Conservation (phyloP, 2,329 filamentous ascomycete genomes). For the Fusarium chaquense region DNA sequence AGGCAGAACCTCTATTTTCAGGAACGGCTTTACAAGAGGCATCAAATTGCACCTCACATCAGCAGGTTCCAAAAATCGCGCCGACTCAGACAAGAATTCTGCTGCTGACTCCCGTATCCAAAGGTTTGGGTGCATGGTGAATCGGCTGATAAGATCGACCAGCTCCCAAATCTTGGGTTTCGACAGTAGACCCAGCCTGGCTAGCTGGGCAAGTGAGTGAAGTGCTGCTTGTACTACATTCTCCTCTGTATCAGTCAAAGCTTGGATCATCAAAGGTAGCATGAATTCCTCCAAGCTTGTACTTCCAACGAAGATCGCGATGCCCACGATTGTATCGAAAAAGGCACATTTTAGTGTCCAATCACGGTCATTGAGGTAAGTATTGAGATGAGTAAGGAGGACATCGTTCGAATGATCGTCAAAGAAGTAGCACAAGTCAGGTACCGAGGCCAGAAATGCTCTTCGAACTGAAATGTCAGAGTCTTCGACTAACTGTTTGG, state of each 20-base stretch:
- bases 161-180: constrained; percentile 88
- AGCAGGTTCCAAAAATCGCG: constrained; percentile 79
- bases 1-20: constrained; percentile 77
- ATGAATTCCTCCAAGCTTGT: constrained; percentile 95
- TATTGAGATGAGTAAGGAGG: constrained; percentile 95
- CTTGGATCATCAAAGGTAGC: constrained; percentile 93
- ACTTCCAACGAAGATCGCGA: constrained; percentile 89
- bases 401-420: constrained; percentile 94
- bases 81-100: constrained; percentile 83
- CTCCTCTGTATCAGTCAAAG: constrained; percentile 91
- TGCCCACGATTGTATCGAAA: constrained; percentile 93
- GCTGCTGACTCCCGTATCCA: constrained; percentile 94
- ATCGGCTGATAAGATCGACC: constrained; percentile 83
- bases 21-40: constrained; percentile 83
- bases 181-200: constrained; percentile 87
- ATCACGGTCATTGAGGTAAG: constrained; percentile 94
- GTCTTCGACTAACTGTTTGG: constrained; percentile 90
- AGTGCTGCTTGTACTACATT: constrained; percentile 93
- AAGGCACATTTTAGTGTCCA: constrained; percentile 98
- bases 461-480: constrained; percentile 85
- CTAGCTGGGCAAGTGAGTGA: constrained; percentile 88
- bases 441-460: constrained; percentile 91
- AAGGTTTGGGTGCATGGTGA: constrained; percentile 91
- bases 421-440: constrained; percentile 94
- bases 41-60: constrained; percentile 86